Conservation (phyloP, 345 rosid species). For the Litchi chinensis region DNA sequence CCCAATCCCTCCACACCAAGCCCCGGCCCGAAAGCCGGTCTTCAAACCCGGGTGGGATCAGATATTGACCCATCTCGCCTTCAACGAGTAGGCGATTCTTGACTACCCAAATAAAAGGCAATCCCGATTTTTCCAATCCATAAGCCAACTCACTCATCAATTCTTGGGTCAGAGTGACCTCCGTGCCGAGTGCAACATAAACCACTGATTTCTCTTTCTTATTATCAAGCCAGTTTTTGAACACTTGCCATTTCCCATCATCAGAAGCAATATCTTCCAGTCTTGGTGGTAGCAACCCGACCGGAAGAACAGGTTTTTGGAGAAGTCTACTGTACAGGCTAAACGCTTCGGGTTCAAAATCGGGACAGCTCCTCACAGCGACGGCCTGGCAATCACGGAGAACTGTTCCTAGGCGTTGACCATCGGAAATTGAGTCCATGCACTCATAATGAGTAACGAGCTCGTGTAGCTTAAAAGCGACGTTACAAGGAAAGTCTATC, state of each 20-base stretch:
- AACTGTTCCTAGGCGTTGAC: neutral
- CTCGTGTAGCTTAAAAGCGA: conserved; percentile 26
- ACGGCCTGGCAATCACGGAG: conserved; percentile 9
- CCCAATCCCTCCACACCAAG: conserved; percentile 25
- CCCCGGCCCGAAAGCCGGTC: conserved; percentile 19
- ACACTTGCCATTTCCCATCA: conserved; percentile 3
- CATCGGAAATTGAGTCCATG: conserved; percentile 17
- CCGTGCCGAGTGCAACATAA: conserved; percentile 29
- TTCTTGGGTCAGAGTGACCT: conserved; percentile 20
- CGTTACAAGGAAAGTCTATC: conserved; percentile 27
- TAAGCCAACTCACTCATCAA: conserved; percentile 24
- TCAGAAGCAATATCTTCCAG: neutral
- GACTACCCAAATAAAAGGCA: conserved; percentile 32
- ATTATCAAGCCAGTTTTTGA: neutral
- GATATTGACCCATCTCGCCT: neutral
- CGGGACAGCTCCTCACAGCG: conserved; percentile 19
- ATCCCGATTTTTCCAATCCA: conserved; percentile 28
- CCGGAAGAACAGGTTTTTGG: conserved; percentile 2
- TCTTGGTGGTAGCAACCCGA: neutral
- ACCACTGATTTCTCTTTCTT: conserved; percentile 1
- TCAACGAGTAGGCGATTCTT: conserved; percentile 1
- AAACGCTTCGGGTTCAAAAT: conserved; percentile 25
- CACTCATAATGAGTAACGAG: neutral
- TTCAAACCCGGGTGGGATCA: conserved; percentile 16
- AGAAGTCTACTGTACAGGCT: conserved; percentile 7